Base-by-base conservation (phyloP, 164 flowering plant genomes). In the Aristolochia californica region DNA sequence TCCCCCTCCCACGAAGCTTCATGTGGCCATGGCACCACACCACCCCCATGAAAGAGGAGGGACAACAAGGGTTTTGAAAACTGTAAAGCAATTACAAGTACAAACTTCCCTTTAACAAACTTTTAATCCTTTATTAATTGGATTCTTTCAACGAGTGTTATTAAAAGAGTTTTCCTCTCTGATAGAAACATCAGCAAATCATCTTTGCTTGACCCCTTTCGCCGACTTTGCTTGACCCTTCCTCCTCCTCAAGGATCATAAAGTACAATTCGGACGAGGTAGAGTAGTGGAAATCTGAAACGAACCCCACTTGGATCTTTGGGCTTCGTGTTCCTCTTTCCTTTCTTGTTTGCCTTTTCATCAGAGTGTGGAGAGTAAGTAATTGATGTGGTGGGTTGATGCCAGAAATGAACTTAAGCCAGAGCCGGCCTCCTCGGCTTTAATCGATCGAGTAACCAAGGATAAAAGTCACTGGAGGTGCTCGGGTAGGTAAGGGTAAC, bases 161-260 rank as follows among this genome's bases (percentile, higher is more conserved):
- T 60, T 25, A 28, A 58, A n/a, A n/a, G n/a, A n/a, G n/a, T n/a
- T n/a, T n/a, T n/a, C n/a, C n/a, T n/a, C n/a, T n/a, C n/a, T n/a
- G n/a, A n/a, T n/a, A n/a, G n/a, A n/a, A n/a, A 7, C 40, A 34
- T 34, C 11, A 34, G 4, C 40, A 34, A 34, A 34, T 34, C 40
- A 34, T 34, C 40, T 34, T 34, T 34, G 9, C 9, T 34, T 34
- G 40, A 34, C 40, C 11, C 40, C n/a, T n/a, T n/a, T n/a, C n/a
- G n/a, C n/a, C n/a, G n/a, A n/a, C n/a, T n/a, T n/a, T n/a, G 11
- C 61, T 58, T 72, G 75, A 62, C 77, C 63, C 70, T 75, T 73
- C 66, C 56, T 18, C 15, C 60, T 45, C 55, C 51, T 59, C 65
- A 71, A 73, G 63, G 77, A 67, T 48, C 70, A 62, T 28, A 58